A percentile compares a stretch with the other conserved stretches of the same genome.
phyloP scores from a whole-genome alignment of 495 filamentous ascomycete species.

The Penicillium bialowiezense region DNA sequence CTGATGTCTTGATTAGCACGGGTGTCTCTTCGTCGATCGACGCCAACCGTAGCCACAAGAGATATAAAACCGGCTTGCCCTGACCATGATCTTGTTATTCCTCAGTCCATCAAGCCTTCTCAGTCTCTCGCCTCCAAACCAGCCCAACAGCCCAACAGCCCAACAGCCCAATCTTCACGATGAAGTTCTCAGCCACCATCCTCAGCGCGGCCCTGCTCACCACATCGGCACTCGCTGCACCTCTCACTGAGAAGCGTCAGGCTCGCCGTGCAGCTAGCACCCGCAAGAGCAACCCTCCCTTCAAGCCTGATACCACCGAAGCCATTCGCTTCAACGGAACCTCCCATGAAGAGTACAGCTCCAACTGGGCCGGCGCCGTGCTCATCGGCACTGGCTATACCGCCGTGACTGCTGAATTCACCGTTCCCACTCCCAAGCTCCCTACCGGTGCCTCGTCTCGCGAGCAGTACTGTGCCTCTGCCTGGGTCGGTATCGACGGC shows the following conservation, averaged over 20 bases:
- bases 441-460: slow-evolving; percentile 33
- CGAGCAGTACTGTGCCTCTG: slow-evolving; percentile 39
- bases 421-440: slow-evolving; percentile 40
- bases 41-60: not conserved
- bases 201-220: slow-evolving; percentile 22
- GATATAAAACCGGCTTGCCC: not conserved
- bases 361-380: slow-evolving; percentile 52
- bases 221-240: slow-evolving; percentile 21
- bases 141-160: not conserved
- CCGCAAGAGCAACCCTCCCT: slow-evolving; percentile 3
- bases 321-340: not conserved
- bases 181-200: slow-evolving; percentile 28
- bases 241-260: slow-evolving; percentile 13
- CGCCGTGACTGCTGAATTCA: slow-evolving; percentile 43
- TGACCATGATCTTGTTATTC: not conserved
- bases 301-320: not conserved
- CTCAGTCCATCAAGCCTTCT: not conserved
- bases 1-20: not conserved
- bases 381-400: slow-evolving; percentile 40
- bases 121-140: not conserved
- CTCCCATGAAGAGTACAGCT: slow-evolving; percentile 31
- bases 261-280: slow-evolving; percentile 11
- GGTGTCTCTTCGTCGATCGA: not conserved
- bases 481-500: slow-evolving; percentile 55
- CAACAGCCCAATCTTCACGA: slow-evolving; percentile 7